Evolutionary conservation across 129 eudicot species (phyloP), one percentile per base, ranked within the genome.

Genomic region (Chrysanthemum lavandulifolium): DNA sequence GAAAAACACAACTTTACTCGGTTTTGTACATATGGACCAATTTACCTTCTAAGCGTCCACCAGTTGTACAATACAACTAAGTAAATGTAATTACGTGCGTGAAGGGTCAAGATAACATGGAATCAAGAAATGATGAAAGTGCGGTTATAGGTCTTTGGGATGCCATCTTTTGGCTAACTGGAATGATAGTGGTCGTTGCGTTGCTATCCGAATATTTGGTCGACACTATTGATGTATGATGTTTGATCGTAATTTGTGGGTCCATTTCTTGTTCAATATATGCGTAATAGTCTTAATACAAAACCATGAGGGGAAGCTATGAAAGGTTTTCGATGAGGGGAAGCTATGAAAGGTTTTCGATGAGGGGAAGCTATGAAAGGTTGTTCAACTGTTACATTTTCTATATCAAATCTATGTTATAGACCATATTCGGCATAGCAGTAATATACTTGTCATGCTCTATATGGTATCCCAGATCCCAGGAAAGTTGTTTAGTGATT

Each of bases 351-450:
- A 95, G 79, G 73, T 95, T 80, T 89, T 94, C 27, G 99, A 95
- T 64, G 99, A 95, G 78, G 99, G 97, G 16, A 95, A 95, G 73
- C 79, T 95, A 65, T 85, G 97, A 84, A 95, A 95, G 97, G 97
- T 95, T 72, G 23, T 58, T 25, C 72, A 27, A 43, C 61, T 69
- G 33, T 78, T 43, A 54, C 23, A 45, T 51, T 51, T 13, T 29
- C 18, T 13, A 15, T 64, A 29, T 61, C 31, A 10, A 23, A 4
- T 47, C 13, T 48, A 25, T 21, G 10, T 14, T 57, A 43, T 43
- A 60, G 25, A 31, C 29, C 7, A 16, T 61, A 61, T 61, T 16
- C 16, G 45, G 45, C 45, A 6, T 36, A 10, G 43, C 6, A 36
- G 45, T 71, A 33, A 66, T 48, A 12, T 14, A 16, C 57, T 33